phyloP scores from a whole-genome alignment of 352 stramenopile species.

The Elongisporangium undulatum region DNA sequence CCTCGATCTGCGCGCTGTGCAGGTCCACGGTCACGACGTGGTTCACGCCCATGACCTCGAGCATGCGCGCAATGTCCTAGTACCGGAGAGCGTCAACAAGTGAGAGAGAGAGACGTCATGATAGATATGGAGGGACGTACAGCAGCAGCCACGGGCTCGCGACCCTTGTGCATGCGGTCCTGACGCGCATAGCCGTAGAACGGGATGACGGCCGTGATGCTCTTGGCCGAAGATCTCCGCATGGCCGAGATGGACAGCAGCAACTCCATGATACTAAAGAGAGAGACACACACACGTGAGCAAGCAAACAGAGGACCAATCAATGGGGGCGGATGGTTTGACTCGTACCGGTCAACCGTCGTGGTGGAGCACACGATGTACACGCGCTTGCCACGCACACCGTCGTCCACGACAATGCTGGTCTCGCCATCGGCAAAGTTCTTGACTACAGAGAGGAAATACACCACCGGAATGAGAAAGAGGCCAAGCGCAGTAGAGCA shows the following conservation, averaged over 20 bases:
- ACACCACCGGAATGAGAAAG: background rate
- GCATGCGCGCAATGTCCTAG: slow-evolving; percentile 82
- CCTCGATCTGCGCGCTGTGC: slow-evolving; percentile 87
- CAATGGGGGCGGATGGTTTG: background rate
- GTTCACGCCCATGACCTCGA: slow-evolving; percentile 88
- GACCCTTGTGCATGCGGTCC: slow-evolving; percentile 82
- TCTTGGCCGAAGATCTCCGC: slow-evolving; percentile 79
- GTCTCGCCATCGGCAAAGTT: slow-evolving; percentile 87
- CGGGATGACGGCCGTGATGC: slow-evolving; percentile 83
- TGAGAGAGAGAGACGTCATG: background rate
- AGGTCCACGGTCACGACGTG: slow-evolving; percentile 86
- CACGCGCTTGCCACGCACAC: slow-evolving; percentile 75
- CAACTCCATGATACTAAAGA: slow-evolving; percentile 73
- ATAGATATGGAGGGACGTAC: slow-evolving; percentile 12
- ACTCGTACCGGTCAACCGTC: slow-evolving; percentile 68
- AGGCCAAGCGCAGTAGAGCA: background rate
- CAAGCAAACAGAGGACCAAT: background rate
- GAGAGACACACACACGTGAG: background rate
- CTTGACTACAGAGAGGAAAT: slow-evolving; percentile 26
- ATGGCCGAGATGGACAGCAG: slow-evolving; percentile 82
- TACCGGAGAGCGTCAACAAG: background rate
- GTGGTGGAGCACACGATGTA: slow-evolving; percentile 87
- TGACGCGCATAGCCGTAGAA: slow-evolving; percentile 87
- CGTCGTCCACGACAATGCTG: slow-evolving; percentile 67
- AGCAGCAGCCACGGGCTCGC: slow-evolving; percentile 75